phyloP scores from a whole-genome alignment of 352 stramenopile genomes.

The Globisporangium spiculum region DNA sequence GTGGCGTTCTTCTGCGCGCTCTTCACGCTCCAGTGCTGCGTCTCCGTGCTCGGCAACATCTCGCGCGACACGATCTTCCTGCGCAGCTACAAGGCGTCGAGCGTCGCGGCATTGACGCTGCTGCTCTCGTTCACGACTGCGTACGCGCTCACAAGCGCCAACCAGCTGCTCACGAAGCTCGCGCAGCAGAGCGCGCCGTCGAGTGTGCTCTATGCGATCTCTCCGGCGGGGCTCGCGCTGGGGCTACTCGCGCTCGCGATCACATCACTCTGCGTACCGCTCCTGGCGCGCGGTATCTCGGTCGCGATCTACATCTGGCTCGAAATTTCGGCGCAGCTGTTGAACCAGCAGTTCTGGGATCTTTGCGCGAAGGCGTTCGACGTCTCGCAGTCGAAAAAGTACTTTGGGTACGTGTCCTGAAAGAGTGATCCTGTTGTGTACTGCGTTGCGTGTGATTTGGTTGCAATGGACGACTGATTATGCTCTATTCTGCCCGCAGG shows the following conservation, averaged over 20 bases:
- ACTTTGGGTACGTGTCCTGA: slow-evolving; percentile 51
- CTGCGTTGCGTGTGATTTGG: not conserved
- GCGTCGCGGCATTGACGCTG: slow-evolving; percentile 70
- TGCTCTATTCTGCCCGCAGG: slow-evolving; percentile 10
- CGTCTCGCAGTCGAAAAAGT: slow-evolving; percentile 80
- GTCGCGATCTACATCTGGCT: slow-evolving; percentile 82
- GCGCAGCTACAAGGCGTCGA: slow-evolving; percentile 62
- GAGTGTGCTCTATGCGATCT: slow-evolving; percentile 53
- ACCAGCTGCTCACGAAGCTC: slow-evolving; percentile 32
- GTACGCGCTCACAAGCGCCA: slow-evolving; percentile 56
- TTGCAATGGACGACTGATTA: not conserved
- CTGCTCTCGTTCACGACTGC: slow-evolving; percentile 70
- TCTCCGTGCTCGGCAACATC: slow-evolving; percentile 69
- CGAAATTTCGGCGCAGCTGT: slow-evolving; percentile 67
- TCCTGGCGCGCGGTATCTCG: slow-evolving; percentile 39
- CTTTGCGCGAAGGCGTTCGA: slow-evolving; percentile 79
- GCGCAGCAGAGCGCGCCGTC: slow-evolving; percentile 20
- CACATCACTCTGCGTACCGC: slow-evolving; percentile 41
- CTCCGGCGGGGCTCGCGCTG: slow-evolving; percentile 36
- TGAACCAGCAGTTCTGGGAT: slow-evolving; percentile 88
- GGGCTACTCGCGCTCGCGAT: slow-evolving; percentile 45
- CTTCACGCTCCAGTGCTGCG: slow-evolving; percentile 80
- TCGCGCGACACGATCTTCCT: slow-evolving; percentile 84
- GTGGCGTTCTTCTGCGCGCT: slow-evolving; percentile 82
- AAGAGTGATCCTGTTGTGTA: not conserved